Conservation (phyloP, 1,284 basidiomycete species). For the Sanghuangporus weigelae region DNA sequence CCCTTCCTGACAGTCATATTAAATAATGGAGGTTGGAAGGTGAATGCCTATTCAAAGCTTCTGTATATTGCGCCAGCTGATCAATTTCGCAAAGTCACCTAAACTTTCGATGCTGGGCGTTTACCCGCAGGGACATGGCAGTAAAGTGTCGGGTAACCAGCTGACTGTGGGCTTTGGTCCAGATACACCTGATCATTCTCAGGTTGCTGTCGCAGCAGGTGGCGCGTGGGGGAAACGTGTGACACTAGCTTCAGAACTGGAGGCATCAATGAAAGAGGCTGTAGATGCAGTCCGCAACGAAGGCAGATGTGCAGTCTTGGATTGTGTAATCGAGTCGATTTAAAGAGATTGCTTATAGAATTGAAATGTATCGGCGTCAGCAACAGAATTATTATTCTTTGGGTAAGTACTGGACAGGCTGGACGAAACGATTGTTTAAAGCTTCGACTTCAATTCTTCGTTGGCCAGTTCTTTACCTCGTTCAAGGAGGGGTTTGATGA, state of each 20-base stretch:
- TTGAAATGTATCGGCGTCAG: neutral
- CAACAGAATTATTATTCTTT: neutral
- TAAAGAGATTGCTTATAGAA: constrained; percentile 18
- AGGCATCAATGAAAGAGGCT: constrained; percentile 42
- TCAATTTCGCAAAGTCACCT: constrained; percentile 39
- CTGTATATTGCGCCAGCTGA: neutral
- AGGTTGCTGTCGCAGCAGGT: constrained; percentile 58
- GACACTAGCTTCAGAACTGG: constrained; percentile 32
- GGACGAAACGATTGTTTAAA: neutral
- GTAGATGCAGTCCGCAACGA: constrained; percentile 52
- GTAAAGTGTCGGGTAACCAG: constrained; percentile 38
- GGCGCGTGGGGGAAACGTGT: constrained; percentile 58
- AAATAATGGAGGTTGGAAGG: constrained; percentile 69
- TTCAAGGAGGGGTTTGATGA: constrained; percentile 43
- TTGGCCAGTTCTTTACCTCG: constrained; percentile 36
- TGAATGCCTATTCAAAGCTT: constrained; percentile 23
- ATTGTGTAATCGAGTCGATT: constrained; percentile 41
- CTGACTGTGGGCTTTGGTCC: constrained; percentile 64
- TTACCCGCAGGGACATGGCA: constrained; percentile 54
- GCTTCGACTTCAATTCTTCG: neutral
- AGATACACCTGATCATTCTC: constrained; percentile 53
- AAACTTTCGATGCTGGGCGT: constrained; percentile 59
- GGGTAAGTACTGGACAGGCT: neutral
- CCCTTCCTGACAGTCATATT: constrained; percentile 67
- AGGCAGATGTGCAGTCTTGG: constrained; percentile 57